A percentile compares a stretch with the other conserved stretches of the same genome.
phyloP scores from a whole-genome alignment of 2,329 filamentous ascomycete species.

The Leptographium radiaticola region DNA sequence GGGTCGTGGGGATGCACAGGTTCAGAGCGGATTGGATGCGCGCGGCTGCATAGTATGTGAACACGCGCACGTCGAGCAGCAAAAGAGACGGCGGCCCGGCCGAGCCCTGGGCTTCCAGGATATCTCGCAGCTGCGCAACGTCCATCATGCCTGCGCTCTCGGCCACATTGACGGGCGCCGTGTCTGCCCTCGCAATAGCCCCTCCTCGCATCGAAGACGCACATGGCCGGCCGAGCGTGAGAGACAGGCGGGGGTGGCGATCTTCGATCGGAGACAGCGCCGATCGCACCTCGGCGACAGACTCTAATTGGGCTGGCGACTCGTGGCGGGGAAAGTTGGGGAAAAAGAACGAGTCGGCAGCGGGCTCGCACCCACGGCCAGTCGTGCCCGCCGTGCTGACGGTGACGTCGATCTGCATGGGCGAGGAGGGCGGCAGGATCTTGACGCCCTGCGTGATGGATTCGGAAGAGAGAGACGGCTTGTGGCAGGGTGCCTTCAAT shows the following conservation, averaged over 20 bases:
- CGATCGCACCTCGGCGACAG: slow-evolving; percentile 21
- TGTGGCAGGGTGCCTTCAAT: slow-evolving; percentile 34
- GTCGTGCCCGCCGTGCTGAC: background rate
- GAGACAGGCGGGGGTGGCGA: slow-evolving; percentile 39
- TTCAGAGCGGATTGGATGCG: slow-evolving; percentile 75
- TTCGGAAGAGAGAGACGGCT: slow-evolving; percentile 28
- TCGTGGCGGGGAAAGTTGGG: slow-evolving; percentile 31
- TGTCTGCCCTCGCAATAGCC: slow-evolving; percentile 28
- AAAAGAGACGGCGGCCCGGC: slow-evolving; percentile 31
- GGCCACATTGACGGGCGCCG: slow-evolving; percentile 37
- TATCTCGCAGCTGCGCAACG: slow-evolving; percentile 37
- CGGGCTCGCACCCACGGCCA: slow-evolving; percentile 16
- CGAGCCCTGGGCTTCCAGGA: slow-evolving; percentile 32
- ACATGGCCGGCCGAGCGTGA: slow-evolving; percentile 30
- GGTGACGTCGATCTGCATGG: slow-evolving; percentile 33
- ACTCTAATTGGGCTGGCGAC: slow-evolving; percentile 31
- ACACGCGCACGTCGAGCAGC: slow-evolving; percentile 75
- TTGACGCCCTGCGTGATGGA: slow-evolving; percentile 3
- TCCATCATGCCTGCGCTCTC: slow-evolving; percentile 37
- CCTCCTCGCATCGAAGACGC: slow-evolving; percentile 6
- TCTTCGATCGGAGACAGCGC: slow-evolving; percentile 31
- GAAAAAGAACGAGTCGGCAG: slow-evolving; percentile 26
- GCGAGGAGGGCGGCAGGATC: background rate
- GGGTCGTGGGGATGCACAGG: slow-evolving; percentile 85
- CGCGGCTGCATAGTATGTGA: slow-evolving; percentile 64